phyloP scores from a whole-genome alignment of 2,329 filamentous ascomycete species.

The Botrytis byssoidea region DNA sequence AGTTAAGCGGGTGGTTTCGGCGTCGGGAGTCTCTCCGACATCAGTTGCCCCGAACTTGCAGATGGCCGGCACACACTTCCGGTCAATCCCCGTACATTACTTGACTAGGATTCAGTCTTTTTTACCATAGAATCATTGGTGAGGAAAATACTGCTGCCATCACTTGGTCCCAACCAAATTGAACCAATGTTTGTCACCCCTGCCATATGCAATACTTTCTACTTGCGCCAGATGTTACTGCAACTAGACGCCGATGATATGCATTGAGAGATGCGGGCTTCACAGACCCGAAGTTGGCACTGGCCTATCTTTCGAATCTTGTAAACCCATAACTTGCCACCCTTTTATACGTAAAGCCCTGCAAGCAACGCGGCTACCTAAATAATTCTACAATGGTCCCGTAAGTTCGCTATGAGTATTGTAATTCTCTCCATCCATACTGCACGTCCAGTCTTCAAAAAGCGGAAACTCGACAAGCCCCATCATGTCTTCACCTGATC shows the following conservation, averaged over 20 bases:
- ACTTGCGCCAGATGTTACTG: not conserved
- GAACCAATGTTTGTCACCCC: conserved; percentile 4
- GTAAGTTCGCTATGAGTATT: conserved; percentile 14
- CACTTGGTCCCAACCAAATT: not conserved
- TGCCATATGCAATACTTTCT: not conserved
- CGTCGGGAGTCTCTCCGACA: conserved; percentile 9
- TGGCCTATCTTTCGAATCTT: not conserved
- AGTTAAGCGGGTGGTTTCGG: not conserved
- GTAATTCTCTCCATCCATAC: conserved; percentile 7
- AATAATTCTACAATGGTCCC: not conserved
- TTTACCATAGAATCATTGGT: conserved; percentile 1
- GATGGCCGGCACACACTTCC: conserved; percentile 7
- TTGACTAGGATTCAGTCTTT: not conserved
- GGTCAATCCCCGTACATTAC: not conserved
- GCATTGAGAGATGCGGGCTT: conserved; percentile 10
- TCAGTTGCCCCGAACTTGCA: conserved; percentile 4
- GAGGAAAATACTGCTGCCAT: not conserved
- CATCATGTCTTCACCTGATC: conserved; percentile 12
- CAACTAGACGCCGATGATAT: conserved; percentile 2
- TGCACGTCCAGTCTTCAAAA: conserved; percentile 14
- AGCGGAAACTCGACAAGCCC: conserved; percentile 1
- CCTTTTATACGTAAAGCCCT: conserved; percentile 9
- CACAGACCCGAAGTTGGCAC: not conserved
- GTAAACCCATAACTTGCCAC: not conserved
- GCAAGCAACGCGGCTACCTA: conserved; percentile 4